Evolutionary conservation across 2,329 filamentous ascomycete species (phyloP), one percentile per base, ranked within the genome.

Genomic region (Leptoxyphium fumago): DNA sequence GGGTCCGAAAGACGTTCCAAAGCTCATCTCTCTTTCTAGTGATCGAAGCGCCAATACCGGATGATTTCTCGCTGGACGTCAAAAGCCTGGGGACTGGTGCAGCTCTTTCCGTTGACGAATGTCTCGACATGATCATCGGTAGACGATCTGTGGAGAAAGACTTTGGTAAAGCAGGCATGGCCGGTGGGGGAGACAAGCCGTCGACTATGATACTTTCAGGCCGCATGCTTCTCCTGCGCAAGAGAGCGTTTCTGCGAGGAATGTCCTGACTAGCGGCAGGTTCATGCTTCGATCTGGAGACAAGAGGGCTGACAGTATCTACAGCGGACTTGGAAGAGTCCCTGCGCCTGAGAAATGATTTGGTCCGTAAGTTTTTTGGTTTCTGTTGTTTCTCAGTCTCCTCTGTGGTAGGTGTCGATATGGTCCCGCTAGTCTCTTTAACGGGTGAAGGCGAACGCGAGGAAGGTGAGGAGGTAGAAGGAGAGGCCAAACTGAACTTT

Each of bases 21-120:
- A 84, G 67, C 53, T 83, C 79, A 57, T 84, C 81, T 51, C 76
- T 80, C 60, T 75, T 79, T 46, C 71, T 71, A n/a, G 67, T 51
- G 9, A 46, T 34, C 41, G 46, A 48, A 32, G 49, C 34, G 17
- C 49, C 46, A 26, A 32, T 36, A 36, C 41, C 46, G 10, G 46
- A 28, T 5, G 39, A 30, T 10, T 48, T 45, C 13, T 71, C 66
- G 11, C 59, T 53, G 11, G 32, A 15, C 2, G 65, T 64, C 2
- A 62, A 43, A 36, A 63, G 55, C 44, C 63, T 63, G 10, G 67
- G 68, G 15, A 70, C 51, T 2, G 67, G 67, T 14, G 63, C 65
- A 44, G 65, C 58, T 55, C 60, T 50, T 47, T 62, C 52, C 2
- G 58, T 55, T 39, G 52, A 46, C n/a, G 47, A 59, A 17, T 59